These are phyloP conservation scores for Allomyces javanicus DNA, from an alignment of 192 early-diverging fungal genomes.

Conservation along the genomic window DNA sequence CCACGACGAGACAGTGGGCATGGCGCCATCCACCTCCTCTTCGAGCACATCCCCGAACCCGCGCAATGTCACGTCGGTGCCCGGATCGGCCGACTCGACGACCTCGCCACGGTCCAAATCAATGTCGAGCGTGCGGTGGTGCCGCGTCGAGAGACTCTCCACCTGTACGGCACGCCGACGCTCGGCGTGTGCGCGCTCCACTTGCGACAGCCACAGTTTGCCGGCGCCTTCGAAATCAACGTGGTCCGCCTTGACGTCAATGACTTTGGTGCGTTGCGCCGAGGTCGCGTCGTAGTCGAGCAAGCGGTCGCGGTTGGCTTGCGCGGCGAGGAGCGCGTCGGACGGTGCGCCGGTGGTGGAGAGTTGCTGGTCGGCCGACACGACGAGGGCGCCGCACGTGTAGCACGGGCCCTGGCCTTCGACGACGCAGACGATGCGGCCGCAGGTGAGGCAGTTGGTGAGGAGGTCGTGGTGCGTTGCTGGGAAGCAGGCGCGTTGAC, in stretches of 20 bases:
- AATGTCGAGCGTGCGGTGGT: background rate
- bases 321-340: conserved; percentile 5
- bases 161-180: background rate
- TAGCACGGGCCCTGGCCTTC: conserved; percentile 29
- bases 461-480: conserved; percentile 20
- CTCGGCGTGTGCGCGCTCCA: background rate
- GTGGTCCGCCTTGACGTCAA: conserved; percentile 9
- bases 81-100: background rate
- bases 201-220: background rate
- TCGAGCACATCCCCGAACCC: background rate
- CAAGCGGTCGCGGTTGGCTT: conserved; percentile 17
- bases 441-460: conserved; percentile 27
- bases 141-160: background rate
- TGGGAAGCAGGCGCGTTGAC: background rate
- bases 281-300: conserved; percentile 23
- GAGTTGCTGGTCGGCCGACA: conserved; percentile 6
- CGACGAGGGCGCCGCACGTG: conserved; percentile 13
- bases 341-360: conserved; percentile 9
- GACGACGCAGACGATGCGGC: conserved; percentile 23
- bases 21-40: background rate
- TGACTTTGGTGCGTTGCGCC: conserved; percentile 22
- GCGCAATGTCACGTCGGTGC: too few species aligned
- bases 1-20: too few species aligned
- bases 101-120: background rate
- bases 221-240: background rate